These are phyloP conservation scores for Globisporangium canariense DNA, from an alignment of 352 stramenopile species.

Conservation along the genomic window DNA sequence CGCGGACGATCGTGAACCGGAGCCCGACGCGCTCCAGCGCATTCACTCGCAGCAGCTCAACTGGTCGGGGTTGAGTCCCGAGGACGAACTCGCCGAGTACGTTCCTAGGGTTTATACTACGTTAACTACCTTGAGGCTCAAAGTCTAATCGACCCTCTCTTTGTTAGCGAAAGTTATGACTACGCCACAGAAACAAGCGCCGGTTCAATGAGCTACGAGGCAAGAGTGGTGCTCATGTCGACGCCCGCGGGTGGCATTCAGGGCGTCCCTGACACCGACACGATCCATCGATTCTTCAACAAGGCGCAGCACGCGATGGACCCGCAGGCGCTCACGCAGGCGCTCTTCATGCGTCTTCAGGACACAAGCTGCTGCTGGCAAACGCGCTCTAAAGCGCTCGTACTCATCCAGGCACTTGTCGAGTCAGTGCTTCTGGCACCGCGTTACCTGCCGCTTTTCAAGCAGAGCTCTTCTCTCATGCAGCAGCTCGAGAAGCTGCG, in stretches of 20 bases:
- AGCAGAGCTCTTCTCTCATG: slow-evolving; percentile 21
- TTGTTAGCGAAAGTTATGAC: slow-evolving; percentile 21
- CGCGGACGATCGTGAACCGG: slow-evolving; percentile 29
- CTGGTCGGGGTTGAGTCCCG: slow-evolving; percentile 45
- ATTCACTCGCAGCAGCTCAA: slow-evolving; percentile 32
- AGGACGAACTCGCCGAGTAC: slow-evolving; percentile 46
- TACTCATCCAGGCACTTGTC: slow-evolving; percentile 53
- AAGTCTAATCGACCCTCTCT: background rate
- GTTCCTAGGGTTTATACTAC: slow-evolving; percentile 10
- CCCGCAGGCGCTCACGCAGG: slow-evolving; percentile 23
- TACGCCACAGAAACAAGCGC: slow-evolving; percentile 10
- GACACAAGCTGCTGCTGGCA: slow-evolving; percentile 40
- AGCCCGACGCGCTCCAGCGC: slow-evolving; percentile 30
- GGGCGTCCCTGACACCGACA: slow-evolving; percentile 43
- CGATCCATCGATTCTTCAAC: slow-evolving; percentile 40
- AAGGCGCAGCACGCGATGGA: slow-evolving; percentile 37
- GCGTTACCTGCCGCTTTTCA: slow-evolving; percentile 32
- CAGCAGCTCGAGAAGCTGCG: slow-evolving; percentile 35
- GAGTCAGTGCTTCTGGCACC: slow-evolving; percentile 36
- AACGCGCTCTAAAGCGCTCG: slow-evolving; percentile 45
- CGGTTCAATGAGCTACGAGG: slow-evolving; percentile 29
- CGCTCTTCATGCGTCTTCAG: slow-evolving; percentile 37
- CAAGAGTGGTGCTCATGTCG: slow-evolving; percentile 44
- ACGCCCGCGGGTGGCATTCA: slow-evolving; percentile 50
- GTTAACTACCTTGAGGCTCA: background rate